Percentiles rank a stretch among this genome's conserved stretches.
Evolutionary conservation across 2,329 filamentous ascomycete species (phyloP).

Genomic region (Claviceps citrina): DNA sequence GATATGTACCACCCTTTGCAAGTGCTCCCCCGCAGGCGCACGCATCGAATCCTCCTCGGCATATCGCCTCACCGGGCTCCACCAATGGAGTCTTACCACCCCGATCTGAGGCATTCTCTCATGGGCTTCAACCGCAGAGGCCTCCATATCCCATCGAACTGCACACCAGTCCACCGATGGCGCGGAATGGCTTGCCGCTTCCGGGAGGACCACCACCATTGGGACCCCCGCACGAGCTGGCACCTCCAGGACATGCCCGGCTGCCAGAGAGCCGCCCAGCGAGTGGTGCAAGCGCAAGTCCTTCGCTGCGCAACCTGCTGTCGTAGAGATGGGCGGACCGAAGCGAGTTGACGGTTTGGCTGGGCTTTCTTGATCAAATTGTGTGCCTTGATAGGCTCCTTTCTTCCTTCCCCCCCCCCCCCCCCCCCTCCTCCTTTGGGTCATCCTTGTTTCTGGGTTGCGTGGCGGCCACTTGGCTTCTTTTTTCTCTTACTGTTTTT

Average conservation of each 20-base stretch:
- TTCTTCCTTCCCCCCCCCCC: no score
- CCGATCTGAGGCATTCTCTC: conserved; percentile 21
- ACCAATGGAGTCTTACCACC: conserved; percentile 20
- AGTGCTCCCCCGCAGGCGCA: conserved; percentile 12
- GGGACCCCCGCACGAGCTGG: conserved; percentile 12
- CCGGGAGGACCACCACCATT: conserved; percentile 9
- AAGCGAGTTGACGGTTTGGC: neutral
- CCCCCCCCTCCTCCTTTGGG: no score
- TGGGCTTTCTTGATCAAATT: neutral
- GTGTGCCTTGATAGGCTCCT: neutral
- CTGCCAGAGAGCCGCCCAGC: conserved; percentile 29
- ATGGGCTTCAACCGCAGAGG: conserved; percentile 26
- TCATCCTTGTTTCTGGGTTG: no score
- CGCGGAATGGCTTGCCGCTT: conserved; percentile 23
- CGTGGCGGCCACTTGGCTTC: neutral
- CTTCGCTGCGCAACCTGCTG: conserved; percentile 59
- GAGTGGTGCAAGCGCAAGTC: conserved; percentile 61
- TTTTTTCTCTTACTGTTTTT: neutral
- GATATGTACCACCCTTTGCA: conserved; percentile 25
- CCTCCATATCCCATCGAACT: conserved; percentile 26
- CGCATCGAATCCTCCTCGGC: conserved; percentile 11
- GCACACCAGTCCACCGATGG: conserved; percentile 30
- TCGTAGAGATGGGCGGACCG: conserved; percentile 26
- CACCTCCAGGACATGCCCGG: conserved; percentile 12
- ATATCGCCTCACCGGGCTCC: conserved; percentile 17